These are phyloP conservation scores for Astrothelium macrocarpum DNA, from an alignment of 495 filamentous ascomycete genomes.

Conservation along the genomic window DNA sequence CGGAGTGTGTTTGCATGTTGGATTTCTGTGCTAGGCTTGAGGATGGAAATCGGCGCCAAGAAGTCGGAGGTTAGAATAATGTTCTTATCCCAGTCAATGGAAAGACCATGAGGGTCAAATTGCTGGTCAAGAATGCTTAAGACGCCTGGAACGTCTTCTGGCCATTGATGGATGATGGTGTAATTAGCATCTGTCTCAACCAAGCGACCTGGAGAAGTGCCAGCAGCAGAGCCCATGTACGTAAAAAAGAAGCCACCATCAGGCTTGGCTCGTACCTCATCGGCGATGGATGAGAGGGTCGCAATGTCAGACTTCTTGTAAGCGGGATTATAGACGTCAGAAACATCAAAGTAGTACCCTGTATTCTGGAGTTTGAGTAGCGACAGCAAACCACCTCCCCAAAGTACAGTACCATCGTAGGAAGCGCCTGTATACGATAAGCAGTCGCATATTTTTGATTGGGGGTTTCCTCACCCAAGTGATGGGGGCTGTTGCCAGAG, in stretches of 20 bases:
- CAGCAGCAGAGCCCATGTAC: slow-evolving; percentile 47
- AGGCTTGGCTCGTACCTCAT: slow-evolving; percentile 57
- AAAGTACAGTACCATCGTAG: slow-evolving; percentile 48
- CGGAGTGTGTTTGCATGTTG: slow-evolving; percentile 46
- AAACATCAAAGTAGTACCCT: slow-evolving; percentile 53
- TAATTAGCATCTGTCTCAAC: slow-evolving; percentile 50
- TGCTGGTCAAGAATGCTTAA: slow-evolving; percentile 49
- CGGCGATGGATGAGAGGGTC: slow-evolving; percentile 47
- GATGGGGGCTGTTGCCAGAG: slow-evolving; percentile 54
- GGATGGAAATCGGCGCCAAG: slow-evolving; percentile 48
- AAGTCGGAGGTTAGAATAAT: slow-evolving; percentile 54
- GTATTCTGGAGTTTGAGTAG: slow-evolving; percentile 49
- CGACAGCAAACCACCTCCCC: slow-evolving; percentile 51
- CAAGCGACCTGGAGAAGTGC: slow-evolving; percentile 49
- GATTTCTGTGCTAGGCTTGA: slow-evolving; percentile 49
- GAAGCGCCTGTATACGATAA: slow-evolving; percentile 23
- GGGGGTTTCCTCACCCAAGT: slow-evolving; percentile 33
- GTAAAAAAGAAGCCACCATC: slow-evolving; percentile 56
- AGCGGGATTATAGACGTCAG: slow-evolving; percentile 47
- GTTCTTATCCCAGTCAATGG: slow-evolving; percentile 48
- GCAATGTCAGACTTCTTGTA: slow-evolving; percentile 52
- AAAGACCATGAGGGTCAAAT: slow-evolving; percentile 52
- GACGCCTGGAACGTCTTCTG: slow-evolving; percentile 41
- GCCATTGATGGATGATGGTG: slow-evolving; percentile 53
- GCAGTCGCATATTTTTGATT: background rate